Evolutionary conservation across 768 basidiomycete genomes (phyloP).

Genomic region (Lactifluus subvellereus): DNA sequence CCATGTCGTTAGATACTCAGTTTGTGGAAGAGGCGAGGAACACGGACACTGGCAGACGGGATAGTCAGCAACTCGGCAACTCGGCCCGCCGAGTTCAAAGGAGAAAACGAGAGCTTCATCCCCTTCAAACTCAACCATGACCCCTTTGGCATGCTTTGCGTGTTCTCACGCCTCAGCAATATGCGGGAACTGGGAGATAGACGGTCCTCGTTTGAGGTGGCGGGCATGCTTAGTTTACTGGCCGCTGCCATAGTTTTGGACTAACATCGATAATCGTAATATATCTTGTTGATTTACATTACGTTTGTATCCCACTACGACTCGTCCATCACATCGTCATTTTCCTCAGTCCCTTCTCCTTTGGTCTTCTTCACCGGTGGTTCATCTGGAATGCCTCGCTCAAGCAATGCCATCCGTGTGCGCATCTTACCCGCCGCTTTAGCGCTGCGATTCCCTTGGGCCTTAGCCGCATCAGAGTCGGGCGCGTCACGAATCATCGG

Average conservation of each 20-base stretch:
- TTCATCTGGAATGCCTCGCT: constrained; percentile 1
- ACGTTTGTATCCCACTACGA: constrained; percentile 1
- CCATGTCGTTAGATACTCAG: too few species aligned
- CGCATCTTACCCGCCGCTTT: constrained; percentile 25
- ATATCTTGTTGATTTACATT: neutral
- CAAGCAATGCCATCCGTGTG: constrained; percentile 23
- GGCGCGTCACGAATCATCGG: constrained; percentile 33
- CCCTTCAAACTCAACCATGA: constrained; percentile 14
- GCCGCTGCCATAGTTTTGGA: constrained; percentile 23
- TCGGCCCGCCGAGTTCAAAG: neutral
- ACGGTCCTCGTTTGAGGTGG: constrained; percentile 26
- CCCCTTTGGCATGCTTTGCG: constrained; percentile 16
- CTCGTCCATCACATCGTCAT: constrained; percentile 13
- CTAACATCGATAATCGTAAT: constrained; percentile 1
- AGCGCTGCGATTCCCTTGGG: constrained; percentile 11
- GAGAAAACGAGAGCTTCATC: too few species aligned
- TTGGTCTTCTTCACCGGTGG: constrained; percentile 7
- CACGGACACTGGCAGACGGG: too few species aligned
- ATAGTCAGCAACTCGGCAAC: neutral
- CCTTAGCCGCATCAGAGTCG: constrained; percentile 16
- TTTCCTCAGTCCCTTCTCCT: neutral
- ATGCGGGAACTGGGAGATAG: constrained; percentile 19
- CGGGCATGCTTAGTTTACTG: constrained; percentile 7
- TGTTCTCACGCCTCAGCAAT: neutral
- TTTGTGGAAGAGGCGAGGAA: too few species aligned